phyloP scores from a whole-genome alignment of 2,329 filamentous ascomycete genomes.

The Ophiognomonia clavigignenti-juglandacearum region DNA sequence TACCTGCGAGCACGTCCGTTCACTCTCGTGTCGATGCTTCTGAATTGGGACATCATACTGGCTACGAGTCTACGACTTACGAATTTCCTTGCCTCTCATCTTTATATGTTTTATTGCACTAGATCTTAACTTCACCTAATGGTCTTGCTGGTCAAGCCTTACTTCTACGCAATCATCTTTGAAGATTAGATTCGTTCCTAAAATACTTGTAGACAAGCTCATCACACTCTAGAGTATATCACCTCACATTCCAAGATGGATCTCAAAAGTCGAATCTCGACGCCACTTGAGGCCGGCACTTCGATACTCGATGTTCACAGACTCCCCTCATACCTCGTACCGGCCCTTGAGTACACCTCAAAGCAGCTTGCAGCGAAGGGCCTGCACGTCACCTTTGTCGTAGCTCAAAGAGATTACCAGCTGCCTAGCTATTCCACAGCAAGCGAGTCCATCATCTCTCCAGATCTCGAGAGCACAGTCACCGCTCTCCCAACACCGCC shows the following conservation, averaged over 20 bases:
- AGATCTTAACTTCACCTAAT: not conserved
- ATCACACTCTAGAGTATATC: not conserved
- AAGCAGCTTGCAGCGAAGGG: constrained; percentile 49
- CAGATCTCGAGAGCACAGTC: not conserved
- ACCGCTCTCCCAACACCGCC: constrained; percentile 16
- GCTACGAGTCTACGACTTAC: not conserved
- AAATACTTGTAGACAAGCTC: not conserved
- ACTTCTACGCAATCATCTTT: not conserved
- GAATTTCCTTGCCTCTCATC: not conserved
- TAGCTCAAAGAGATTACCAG: constrained; percentile 52
- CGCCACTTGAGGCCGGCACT: constrained; percentile 57
- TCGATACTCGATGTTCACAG: constrained; percentile 55
- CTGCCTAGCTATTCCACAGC: constrained; percentile 30
- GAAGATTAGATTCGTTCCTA: not conserved
- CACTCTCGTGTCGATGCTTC: not conserved
- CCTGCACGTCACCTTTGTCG: constrained; percentile 53
- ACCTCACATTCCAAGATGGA: constrained; percentile 28
- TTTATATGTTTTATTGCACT: not conserved
- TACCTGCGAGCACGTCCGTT: not conserved
- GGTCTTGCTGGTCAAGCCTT: constrained; percentile 12
- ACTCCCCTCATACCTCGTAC: constrained; percentile 49
- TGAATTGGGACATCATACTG: not conserved
- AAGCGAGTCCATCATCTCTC: not conserved
- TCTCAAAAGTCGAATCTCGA: constrained; percentile 55
- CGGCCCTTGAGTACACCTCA: constrained; percentile 55